Base-by-base conservation (phyloP, 2,329 filamentous ascomycete genomes). In the Paraphoma sp. region DNA sequence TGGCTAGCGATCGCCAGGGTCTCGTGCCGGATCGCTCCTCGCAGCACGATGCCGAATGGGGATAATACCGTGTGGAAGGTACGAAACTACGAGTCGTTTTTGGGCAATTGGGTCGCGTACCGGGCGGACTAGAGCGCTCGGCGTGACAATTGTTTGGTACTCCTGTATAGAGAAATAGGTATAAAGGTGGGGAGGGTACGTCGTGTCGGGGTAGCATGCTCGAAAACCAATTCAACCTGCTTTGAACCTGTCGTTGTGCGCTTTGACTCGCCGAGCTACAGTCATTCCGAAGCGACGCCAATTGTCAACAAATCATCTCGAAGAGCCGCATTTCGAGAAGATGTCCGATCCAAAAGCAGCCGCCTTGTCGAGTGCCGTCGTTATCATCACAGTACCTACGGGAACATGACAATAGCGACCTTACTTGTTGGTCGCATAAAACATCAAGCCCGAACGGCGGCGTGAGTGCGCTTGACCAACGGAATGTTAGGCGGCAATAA, bases 291-390 rank as follows among this genome's bases (percentile, higher is more conserved):
- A 7, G 7, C 14, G 29, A 42, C 18, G 17, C 30, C 36, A 33
- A 17, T 17, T 14, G 11, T 11, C 11, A 8, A 28, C 40, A 12
- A 14, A 8, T 5, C 4, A 8, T 23, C 12, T 48, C 6, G 23
- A 23, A 36, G 29, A 23, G 9, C 9, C 28, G 9, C 17, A 2
- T n/a, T 4, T 12, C 17, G n/a, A 1, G n/a, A 54, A 40, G 14
- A 64, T 61, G 55, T 56, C 59, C 17, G 57, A 56, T 36, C 59
- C 59, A 10, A 63, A 64, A 54, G 57, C 62, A 4, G 62, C 63
- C n/a, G 63, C 63, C 5, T 29, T 64, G 11, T 66, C 62, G 2
- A 64, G 55, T 14, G 63, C 59, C 1, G 55, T 66, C 11, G 59
- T 66, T 31, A 65, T 60, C 38, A 60, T 66, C 53, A 61, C 59